Evolutionary conservation across 257 asterid genomes (phyloP).

Genomic region (Solanum okadae): DNA sequence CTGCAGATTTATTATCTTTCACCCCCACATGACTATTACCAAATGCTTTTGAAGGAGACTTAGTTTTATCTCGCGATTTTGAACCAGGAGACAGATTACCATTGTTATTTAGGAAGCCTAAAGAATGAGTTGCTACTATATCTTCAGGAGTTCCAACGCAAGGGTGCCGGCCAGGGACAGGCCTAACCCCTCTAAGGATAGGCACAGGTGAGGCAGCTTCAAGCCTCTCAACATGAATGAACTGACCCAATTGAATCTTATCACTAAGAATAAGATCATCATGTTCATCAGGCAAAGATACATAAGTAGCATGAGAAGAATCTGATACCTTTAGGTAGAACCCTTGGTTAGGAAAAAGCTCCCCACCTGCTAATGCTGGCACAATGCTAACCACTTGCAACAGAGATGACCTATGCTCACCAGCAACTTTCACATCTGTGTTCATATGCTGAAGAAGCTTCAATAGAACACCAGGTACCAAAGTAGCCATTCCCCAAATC

Average conservation of each 20-base stretch:
- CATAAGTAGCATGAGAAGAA: slow-evolving; percentile 96
- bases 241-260: slow-evolving; percentile 94
- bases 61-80: slow-evolving; percentile 31
- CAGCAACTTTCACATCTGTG: slow-evolving; percentile 88
- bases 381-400: slow-evolving; percentile 93
- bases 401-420: slow-evolving; percentile 91
- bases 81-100: slow-evolving; percentile 32
- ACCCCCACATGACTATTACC: slow-evolving; percentile 14
- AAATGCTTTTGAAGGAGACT: slow-evolving; percentile 14
- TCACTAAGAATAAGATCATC: slow-evolving; percentile 90
- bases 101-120: slow-evolving; percentile 66
- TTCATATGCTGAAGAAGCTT: slow-evolving; percentile 98
- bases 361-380: slow-evolving; percentile 94
- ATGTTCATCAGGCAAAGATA: slow-evolving; percentile 86
- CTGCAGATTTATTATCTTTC: slow-evolving; percentile 37
- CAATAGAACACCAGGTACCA: slow-evolving; percentile 85
- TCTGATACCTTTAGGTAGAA: slow-evolving; percentile 97
- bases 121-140: slow-evolving; percentile 79
- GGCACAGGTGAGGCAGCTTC: slow-evolving; percentile 97
- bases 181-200: slow-evolving; percentile 72
- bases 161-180: slow-evolving; percentile 89
- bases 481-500: slow-evolving; percentile 56
- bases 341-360: slow-evolving; percentile 89
- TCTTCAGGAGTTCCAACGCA: slow-evolving; percentile 95
- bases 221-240: slow-evolving; percentile 83